A percentile compares a stretch with the other conserved stretches of the same genome.
Evolutionary conservation across 768 basidiomycete genomes (phyloP).

Genomic region (Filobasidium wieringae): DNA sequence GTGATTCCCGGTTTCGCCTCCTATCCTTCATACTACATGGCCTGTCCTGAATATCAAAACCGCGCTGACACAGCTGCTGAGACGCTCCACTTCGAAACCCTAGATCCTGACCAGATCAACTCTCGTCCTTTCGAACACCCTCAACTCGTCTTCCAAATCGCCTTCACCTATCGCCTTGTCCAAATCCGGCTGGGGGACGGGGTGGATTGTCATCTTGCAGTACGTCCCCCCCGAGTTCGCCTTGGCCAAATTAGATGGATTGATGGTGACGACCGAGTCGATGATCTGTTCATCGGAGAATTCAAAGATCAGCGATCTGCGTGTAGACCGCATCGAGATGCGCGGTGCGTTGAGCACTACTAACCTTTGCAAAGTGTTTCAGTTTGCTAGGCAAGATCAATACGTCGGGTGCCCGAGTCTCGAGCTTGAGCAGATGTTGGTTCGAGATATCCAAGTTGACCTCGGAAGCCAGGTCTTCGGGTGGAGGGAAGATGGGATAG

Average conservation of each 20-base stretch:
- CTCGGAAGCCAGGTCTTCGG: conserved; percentile 59
- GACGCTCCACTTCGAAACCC: too few species aligned
- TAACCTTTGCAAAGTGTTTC: conserved; percentile 79
- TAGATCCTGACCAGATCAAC: conserved; percentile 42
- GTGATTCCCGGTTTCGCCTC: too few species aligned
- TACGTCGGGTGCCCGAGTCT: conserved; percentile 61
- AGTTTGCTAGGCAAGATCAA: conserved; percentile 76
- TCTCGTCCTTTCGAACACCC: conserved; percentile 39
- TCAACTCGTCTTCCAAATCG: conserved; percentile 33
- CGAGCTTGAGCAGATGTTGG: conserved; percentile 45
- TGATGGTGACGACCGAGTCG: conserved; percentile 64
- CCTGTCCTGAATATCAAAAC: too few species aligned
- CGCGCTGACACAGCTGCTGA: too few species aligned
- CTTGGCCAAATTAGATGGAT: conserved; percentile 59
- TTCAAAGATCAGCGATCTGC: neutral
- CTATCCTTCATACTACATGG: too few species aligned
- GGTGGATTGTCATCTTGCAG: conserved; percentile 40
- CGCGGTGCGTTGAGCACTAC: conserved; percentile 16
- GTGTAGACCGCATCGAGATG: neutral
- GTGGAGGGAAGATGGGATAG: conserved; percentile 87
- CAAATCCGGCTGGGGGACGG: conserved; percentile 28
- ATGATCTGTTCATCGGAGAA: conserved; percentile 48
- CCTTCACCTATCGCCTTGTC: conserved; percentile 18
- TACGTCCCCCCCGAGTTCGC: conserved; percentile 40
- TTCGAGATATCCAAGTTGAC: conserved; percentile 87